A percentile compares a stretch with the other conserved stretches of the same genome.
Evolutionary conservation across 192 early-diverging fungal genomes (phyloP).

Genomic region (Backusella mclennaniae): DNA sequence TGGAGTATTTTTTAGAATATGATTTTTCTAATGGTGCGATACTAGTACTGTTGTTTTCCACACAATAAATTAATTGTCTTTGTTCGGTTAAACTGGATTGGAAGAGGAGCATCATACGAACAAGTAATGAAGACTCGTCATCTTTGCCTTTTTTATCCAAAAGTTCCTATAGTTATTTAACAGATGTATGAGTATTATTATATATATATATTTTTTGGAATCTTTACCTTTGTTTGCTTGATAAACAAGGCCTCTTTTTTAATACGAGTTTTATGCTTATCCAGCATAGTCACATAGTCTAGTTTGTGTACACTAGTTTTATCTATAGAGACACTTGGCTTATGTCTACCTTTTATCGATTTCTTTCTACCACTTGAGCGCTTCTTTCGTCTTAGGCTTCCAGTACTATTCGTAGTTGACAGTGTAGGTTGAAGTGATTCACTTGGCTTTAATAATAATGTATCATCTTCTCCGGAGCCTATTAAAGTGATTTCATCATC

Average conservation of each 20-base stretch:
- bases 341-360: not conserved
- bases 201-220: not conserved
- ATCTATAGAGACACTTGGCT: not conserved
- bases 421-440: not conserved
- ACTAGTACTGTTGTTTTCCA: not conserved
- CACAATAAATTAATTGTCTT: not conserved
- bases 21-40: not conserved
- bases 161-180: not conserved
- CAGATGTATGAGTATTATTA: not conserved
- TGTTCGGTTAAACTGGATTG: conserved; percentile 13
- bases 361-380: conserved; percentile 4
- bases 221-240: conserved; percentile 2
- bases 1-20: not conserved
- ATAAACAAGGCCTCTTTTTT: conserved; percentile 9
- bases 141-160: not conserved
- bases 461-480: not conserved
- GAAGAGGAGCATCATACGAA: not conserved
- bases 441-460: not conserved
- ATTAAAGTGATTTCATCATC: not conserved
- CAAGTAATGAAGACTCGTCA: not conserved
- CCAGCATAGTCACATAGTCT: not conserved
- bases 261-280: conserved; percentile 7
- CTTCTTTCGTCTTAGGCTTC: not conserved
- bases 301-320: not conserved
- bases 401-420: not conserved